Evolutionary conservation across 2,329 filamentous ascomycete species (phyloP).

Genomic region (Chaetomium sp.): DNA sequence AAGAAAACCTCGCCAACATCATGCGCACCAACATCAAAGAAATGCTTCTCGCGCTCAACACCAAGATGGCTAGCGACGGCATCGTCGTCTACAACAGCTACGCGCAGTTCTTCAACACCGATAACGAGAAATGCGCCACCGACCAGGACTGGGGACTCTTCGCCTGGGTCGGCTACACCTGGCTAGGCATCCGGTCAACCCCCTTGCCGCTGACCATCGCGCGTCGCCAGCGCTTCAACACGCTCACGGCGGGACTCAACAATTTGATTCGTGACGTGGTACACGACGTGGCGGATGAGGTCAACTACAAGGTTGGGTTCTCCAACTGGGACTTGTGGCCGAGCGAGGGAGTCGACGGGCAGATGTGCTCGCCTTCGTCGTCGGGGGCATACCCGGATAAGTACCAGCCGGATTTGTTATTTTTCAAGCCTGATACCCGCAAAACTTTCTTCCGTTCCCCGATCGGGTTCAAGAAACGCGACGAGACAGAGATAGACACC

Average conservation of each 20-base stretch:
- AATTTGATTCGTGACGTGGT: not conserved
- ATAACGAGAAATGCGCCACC: constrained; percentile 1
- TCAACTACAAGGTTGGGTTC: constrained; percentile 5
- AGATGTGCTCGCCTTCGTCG: not conserved
- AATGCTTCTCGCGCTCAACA: not conserved
- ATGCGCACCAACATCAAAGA: constrained; percentile 5
- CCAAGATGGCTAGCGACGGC: constrained; percentile 2
- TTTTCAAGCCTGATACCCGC: constrained; percentile 5
- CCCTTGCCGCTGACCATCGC: constrained; percentile 1
- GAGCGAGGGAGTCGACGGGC: not conserved
- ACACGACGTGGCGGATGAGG: constrained; percentile 2
- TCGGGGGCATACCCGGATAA: constrained; percentile 1
- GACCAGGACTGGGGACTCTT: constrained; percentile 3
- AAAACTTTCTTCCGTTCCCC: constrained; percentile 3
- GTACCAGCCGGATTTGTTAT: not conserved
- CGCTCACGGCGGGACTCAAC: not conserved
- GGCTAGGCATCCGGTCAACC: constrained; percentile 1
- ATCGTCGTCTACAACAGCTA: constrained; percentile 6
- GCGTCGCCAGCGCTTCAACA: constrained; percentile 4
- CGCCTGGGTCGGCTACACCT: constrained; percentile 3
- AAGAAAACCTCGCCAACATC: not conserved
- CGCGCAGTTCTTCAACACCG: constrained; percentile 1
- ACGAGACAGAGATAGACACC: not conserved
- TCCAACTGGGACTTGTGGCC: constrained; percentile 4
- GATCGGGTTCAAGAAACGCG: not conserved